Evolutionary conservation across 2,329 filamentous ascomycete genomes (phyloP).

Genomic region (Fusarium coffeatum): DNA sequence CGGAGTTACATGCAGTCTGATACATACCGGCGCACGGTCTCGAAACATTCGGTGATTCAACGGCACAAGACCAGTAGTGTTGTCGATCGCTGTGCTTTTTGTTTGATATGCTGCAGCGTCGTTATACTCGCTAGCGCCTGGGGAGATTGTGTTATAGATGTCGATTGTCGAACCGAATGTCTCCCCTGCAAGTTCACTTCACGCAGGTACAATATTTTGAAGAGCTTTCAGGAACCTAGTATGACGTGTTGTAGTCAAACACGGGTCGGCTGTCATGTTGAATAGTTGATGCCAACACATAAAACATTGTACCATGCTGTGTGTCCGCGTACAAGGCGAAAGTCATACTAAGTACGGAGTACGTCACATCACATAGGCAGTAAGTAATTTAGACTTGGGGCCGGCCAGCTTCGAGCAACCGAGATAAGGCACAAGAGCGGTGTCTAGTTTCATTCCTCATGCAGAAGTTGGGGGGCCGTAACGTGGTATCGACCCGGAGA

Average conservation of each 20-base stretch:
- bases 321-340: conserved; percentile 1
- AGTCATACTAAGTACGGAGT: background rate
- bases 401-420: conserved; percentile 30
- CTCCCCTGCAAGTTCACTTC: background rate
- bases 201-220: background rate
- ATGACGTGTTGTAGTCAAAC: background rate
- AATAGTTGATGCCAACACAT: conserved; percentile 20
- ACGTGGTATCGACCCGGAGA: conserved; percentile 18
- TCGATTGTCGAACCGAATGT: background rate
- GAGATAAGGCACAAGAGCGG: conserved; percentile 36
- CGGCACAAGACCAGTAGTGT: conserved; percentile 3
- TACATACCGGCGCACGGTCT: conserved; percentile 11
- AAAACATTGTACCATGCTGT: conserved; percentile 10
- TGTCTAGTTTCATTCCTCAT: conserved; percentile 37
- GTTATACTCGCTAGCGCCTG: background rate
- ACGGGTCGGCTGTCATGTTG: background rate
- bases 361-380: conserved; percentile 5
- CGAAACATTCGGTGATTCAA: conserved; percentile 23
- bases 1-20: conserved; percentile 14
- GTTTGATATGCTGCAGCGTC: conserved; percentile 10
- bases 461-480: conserved; percentile 15
- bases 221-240: background rate
- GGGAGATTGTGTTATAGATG: background rate
- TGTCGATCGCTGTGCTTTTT: conserved; percentile 19
- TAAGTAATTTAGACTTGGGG: conserved; percentile 8